Percentiles rank a stretch among this genome's conserved stretches.
Conservation (phyloP, 2,329 filamentous ascomycete species). For the Aspergillus sclerotialis region DNA sequence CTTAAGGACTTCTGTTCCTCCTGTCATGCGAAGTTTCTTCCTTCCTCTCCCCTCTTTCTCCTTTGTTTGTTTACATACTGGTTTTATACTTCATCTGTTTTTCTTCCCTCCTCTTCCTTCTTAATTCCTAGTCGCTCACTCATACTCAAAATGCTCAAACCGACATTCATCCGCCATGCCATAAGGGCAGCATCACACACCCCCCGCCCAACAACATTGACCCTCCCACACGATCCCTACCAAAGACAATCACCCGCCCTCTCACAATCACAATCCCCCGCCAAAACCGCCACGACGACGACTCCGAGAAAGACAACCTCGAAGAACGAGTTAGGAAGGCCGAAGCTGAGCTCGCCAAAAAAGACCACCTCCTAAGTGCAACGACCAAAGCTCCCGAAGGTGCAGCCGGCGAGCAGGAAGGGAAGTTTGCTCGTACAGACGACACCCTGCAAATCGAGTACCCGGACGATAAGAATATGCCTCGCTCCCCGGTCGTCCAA, state of each 20-base stretch:
- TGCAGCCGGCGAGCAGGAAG: slow-evolving; percentile 44
- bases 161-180: slow-evolving; percentile 18
- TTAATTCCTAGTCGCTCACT: not conserved
- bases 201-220: slow-evolving; percentile 13
- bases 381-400: slow-evolving; percentile 25
- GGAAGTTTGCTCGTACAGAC: slow-evolving; percentile 72
- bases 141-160: slow-evolving; percentile 20
- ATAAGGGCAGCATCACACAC: slow-evolving; percentile 15
- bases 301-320: slow-evolving; percentile 10
- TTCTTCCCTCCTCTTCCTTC: not conserved
- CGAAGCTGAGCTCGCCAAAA: slow-evolving; percentile 6
- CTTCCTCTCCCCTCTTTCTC: not conserved
- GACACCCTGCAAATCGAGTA: slow-evolving; percentile 71
- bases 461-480: slow-evolving; percentile 66
- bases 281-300: slow-evolving; percentile 17
- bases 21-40: not conserved
- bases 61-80: not conserved
- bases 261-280: slow-evolving; percentile 24
- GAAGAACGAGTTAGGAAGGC: not conserved
- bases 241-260: slow-evolving; percentile 14
- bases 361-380: slow-evolving; percentile 18
- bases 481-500: slow-evolving; percentile 61
- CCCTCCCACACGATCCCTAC: slow-evolving; percentile 8
- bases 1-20: no score
- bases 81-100: slow-evolving; percentile 1